Conservation (phyloP, 1,284 basidiomycete genomes). For the Boletus chippewaensis region DNA sequence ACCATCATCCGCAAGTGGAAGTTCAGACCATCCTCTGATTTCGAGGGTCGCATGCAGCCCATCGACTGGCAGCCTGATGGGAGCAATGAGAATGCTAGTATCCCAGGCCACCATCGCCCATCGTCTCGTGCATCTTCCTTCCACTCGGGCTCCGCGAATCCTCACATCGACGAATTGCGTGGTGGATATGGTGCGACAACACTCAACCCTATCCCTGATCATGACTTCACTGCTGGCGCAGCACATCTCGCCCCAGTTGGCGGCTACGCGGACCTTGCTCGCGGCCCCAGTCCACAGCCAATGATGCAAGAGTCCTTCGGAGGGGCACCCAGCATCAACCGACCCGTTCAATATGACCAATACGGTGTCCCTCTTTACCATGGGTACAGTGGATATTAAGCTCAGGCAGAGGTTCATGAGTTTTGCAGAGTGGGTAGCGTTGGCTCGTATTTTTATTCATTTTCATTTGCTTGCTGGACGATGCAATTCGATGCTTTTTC, state of each 20-base stretch:
- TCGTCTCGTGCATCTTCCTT: conserved; percentile 62
- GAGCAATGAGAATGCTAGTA: conserved; percentile 40
- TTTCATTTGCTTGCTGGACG: conserved; percentile 30
- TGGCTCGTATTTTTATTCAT: not conserved
- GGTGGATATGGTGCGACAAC: conserved; percentile 23
- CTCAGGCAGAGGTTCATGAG: not conserved
- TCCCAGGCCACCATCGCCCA: conserved; percentile 46
- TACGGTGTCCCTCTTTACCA: conserved; percentile 55
- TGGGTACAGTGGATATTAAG: conserved; percentile 36
- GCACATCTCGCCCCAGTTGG: conserved; percentile 55
- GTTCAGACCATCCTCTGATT: conserved; percentile 70
- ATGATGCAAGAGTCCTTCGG: conserved; percentile 52
- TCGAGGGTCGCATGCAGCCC: conserved; percentile 77
- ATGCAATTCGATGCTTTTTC: conserved; percentile 20
- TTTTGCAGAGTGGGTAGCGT: not conserved
- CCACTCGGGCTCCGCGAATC: conserved; percentile 53
- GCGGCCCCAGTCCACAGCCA: conserved; percentile 54
- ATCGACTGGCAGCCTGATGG: conserved; percentile 74
- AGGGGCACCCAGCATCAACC: conserved; percentile 40
- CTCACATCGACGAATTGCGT: conserved; percentile 36
- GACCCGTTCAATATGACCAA: conserved; percentile 41
- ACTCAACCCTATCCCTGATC: conserved; percentile 51
- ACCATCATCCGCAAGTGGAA: conserved; percentile 91
- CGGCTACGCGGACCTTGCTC: conserved; percentile 73
- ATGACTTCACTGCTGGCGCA: conserved; percentile 76